A percentile compares a stretch with the other conserved stretches of the same genome.
Conservation (phyloP, 257 asterid genomes). For the Forsythia suspensa region DNA sequence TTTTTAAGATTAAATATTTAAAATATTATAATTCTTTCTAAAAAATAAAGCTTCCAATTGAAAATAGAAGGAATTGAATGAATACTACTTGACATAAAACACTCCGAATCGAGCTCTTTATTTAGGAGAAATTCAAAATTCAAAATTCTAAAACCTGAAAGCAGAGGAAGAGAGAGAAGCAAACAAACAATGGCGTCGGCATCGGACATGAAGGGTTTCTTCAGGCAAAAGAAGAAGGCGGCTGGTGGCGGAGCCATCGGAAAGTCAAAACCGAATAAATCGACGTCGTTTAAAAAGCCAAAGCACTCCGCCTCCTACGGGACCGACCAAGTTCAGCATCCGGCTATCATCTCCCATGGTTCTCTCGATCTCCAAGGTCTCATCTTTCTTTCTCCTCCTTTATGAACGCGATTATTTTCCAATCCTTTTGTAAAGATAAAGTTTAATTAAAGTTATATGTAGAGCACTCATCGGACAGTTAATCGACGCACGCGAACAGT, state of each 20-base stretch:
- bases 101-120: neutral
- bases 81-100: neutral
- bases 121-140: too few species aligned
- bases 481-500: neutral
- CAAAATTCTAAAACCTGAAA: conserved; percentile 12
- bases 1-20: too few species aligned
- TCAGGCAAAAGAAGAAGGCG: conserved; percentile 57
- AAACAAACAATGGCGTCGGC: conserved; percentile 40
- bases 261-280: conserved; percentile 37
- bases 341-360: conserved; percentile 62
- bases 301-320: conserved; percentile 56
- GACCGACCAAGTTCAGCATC: conserved; percentile 52
- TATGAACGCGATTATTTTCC: neutral
- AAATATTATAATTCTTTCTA: too few species aligned
- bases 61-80: too few species aligned
- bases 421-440: too few species aligned
- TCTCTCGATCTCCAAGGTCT: conserved; percentile 69
- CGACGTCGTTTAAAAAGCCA: conserved; percentile 32
- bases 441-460: neutral
- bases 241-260: conserved; percentile 25
- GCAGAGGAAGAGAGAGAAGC: neutral
- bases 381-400: neutral
- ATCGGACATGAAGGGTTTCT: conserved; percentile 70
- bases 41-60: too few species aligned
- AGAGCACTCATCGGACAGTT: neutral